Conservation (phyloP, 1,139 yeast species). For the Geotrichum fermentans region DNA sequence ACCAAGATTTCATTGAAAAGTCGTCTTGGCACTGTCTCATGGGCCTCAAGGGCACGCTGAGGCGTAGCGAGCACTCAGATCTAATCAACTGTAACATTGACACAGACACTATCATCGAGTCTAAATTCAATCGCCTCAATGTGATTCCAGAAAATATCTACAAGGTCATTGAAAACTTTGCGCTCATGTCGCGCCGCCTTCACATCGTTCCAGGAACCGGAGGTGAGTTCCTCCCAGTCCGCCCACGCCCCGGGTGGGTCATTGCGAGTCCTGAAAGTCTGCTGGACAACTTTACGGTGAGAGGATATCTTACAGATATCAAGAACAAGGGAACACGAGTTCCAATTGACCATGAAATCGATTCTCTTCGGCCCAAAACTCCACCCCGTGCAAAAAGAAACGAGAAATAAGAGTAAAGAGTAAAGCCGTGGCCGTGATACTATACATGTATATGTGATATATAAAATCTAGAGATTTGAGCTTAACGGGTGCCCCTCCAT, state of each 20-base stretch:
- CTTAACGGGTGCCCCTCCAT: too few species aligned
- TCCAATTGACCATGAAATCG: conserved; percentile 69
- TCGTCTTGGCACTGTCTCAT: conserved; percentile 88
- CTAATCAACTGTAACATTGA: conserved; percentile 88
- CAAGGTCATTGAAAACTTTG: conserved; percentile 82
- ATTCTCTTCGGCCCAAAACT: conserved; percentile 75
- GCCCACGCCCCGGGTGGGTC: conserved; percentile 85
- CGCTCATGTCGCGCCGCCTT: conserved; percentile 71
- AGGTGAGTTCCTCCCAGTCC: conserved; percentile 52
- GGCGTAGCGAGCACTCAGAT: conserved; percentile 77
- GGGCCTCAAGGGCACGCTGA: conserved; percentile 92
- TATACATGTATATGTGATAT: too few species aligned
- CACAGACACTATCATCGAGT: conserved; percentile 73
- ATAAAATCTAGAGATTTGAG: too few species aligned
- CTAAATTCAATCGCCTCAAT: conserved; percentile 33
- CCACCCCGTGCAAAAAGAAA: conserved; percentile 41
- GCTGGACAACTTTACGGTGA: conserved; percentile 61
- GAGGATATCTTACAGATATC: conserved; percentile 43
- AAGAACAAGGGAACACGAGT: conserved; percentile 46
- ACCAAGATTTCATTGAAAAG: conserved; percentile 26
- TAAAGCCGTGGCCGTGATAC: too few species aligned
- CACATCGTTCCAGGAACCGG: conserved; percentile 73
- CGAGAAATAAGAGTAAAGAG: too few species aligned
- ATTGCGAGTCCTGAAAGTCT: conserved; percentile 79
- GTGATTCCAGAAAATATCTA: conserved; percentile 76